Percentiles rank a stretch among this genome's conserved stretches.
phyloP scores from a whole-genome alignment of 1,284 basidiomycete genomes.

The Tausonia pullulans region DNA sequence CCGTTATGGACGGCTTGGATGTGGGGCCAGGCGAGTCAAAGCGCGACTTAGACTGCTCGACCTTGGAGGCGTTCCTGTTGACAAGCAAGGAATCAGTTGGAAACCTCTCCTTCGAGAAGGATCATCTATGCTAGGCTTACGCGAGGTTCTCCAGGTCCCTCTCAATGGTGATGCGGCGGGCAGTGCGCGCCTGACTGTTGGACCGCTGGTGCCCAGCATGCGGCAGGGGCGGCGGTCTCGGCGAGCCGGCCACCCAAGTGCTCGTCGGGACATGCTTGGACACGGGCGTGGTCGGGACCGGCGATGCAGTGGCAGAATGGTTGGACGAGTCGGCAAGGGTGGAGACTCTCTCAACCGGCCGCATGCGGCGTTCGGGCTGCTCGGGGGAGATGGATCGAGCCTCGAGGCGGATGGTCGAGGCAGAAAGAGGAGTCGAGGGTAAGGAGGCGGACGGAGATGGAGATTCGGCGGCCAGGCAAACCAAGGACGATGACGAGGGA shows the following conservation, averaged over 20 bases:
- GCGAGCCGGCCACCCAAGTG: neutral
- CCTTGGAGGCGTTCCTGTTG: too few species aligned
- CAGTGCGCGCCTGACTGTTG: conserved; percentile 2
- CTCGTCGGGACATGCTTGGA: neutral
- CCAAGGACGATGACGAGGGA: neutral
- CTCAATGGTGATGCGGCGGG: conserved; percentile 10
- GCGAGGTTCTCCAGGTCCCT: conserved; percentile 6
- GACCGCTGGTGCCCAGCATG: conserved; percentile 10
- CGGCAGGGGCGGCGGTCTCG: conserved; percentile 13
- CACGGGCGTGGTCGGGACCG: neutral
- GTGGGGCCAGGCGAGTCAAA: too few species aligned
- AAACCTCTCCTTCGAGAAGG: too few species aligned
- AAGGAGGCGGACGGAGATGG: neutral
- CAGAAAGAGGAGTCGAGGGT: too few species aligned
- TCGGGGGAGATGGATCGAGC: neutral
- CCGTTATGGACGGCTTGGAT: too few species aligned
- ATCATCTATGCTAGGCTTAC: too few species aligned
- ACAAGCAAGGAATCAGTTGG: too few species aligned
- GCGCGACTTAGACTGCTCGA: too few species aligned
- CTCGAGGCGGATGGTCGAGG: neutral
- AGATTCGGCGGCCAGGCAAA: neutral
- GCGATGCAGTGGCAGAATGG: neutral
- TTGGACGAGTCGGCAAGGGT: neutral
- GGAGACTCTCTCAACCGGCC: too few species aligned
- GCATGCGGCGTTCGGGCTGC: neutral